phyloP scores from a whole-genome alignment of 768 basidiomycete species.

The Cystobasidium onofrii region DNA sequence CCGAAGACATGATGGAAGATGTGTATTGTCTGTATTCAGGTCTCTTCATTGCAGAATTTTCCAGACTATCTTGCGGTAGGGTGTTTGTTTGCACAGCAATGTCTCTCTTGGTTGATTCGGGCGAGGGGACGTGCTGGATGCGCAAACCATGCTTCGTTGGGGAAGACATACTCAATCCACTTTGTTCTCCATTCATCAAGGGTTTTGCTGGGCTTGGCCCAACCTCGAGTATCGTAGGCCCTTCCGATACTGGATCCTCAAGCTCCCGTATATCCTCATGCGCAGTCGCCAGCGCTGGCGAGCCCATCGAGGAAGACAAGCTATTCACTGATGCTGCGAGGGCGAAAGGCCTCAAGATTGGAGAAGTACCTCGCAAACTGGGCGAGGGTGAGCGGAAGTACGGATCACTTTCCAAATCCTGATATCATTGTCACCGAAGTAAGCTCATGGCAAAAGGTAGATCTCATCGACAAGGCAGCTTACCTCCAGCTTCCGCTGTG shows the following conservation, averaged over 20 bases:
- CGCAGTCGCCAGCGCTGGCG: slow-evolving; percentile 17
- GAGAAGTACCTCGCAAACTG: slow-evolving; percentile 1
- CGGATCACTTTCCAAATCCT: slow-evolving; percentile 24
- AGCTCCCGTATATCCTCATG: slow-evolving; percentile 23
- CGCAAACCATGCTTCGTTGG: not conserved
- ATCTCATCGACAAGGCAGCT: too few species aligned
- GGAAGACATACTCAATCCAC: slow-evolving; percentile 11
- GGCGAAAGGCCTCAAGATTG: slow-evolving; percentile 16
- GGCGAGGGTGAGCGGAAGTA: slow-evolving; percentile 1
- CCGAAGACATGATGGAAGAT: slow-evolving; percentile 24
- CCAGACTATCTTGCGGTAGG: not conserved
- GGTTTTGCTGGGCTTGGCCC: slow-evolving; percentile 13
- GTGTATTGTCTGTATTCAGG: slow-evolving; percentile 5
- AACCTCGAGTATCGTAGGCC: slow-evolving; percentile 23
- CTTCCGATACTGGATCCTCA: not conserved
- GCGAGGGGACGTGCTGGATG: not conserved
- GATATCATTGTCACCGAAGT: not conserved
- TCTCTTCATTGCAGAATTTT: not conserved
- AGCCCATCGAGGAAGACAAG: slow-evolving; percentile 21
- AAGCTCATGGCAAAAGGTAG: too few species aligned
- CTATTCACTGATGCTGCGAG: slow-evolving; percentile 18
- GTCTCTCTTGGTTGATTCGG: not conserved
- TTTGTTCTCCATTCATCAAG: not conserved
- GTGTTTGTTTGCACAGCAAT: not conserved
- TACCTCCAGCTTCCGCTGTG: slow-evolving; percentile 18